phyloP scores from a whole-genome alignment of 2,329 filamentous ascomycete genomes.

The Dothiorella sarmentorum region DNA sequence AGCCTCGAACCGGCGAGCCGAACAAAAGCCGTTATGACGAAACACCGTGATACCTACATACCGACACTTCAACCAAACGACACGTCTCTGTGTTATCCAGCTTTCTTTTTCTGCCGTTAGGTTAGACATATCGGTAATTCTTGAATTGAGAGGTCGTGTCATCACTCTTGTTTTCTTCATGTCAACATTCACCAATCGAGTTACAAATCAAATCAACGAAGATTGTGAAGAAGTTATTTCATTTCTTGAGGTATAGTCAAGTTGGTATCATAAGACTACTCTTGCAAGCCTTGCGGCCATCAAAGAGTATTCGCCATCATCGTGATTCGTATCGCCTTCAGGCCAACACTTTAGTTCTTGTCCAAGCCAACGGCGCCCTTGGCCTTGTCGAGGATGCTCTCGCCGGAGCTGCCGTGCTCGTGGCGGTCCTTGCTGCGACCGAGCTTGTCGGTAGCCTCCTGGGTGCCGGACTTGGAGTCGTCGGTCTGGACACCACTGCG shows the following conservation, averaged over 20 bases:
- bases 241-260: not conserved
- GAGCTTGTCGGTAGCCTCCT: slow-evolving; percentile 45
- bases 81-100: too few relatives aligned
- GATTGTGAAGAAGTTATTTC: not conserved
- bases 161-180: too few relatives aligned
- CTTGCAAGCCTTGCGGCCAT: not conserved
- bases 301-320: not conserved
- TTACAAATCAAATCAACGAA: not conserved
- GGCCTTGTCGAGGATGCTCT: slow-evolving; percentile 45
- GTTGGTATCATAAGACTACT: slow-evolving; percentile 19
- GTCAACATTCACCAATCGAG: not conserved
- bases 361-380: slow-evolving; percentile 47
- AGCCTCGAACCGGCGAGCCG: too few relatives aligned
- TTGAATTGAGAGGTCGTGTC: too few relatives aligned
- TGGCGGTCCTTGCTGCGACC: slow-evolving; percentile 38
- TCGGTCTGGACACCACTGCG: slow-evolving; percentile 50
- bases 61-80: too few relatives aligned
- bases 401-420: slow-evolving; percentile 36
- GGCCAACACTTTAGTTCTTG: slow-evolving; percentile 32
- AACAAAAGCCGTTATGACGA: too few relatives aligned
- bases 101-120: too few relatives aligned
- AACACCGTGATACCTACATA: too few relatives aligned
- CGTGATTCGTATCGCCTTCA: not conserved
- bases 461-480: slow-evolving; percentile 51
- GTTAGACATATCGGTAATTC: too few relatives aligned